Evolutionary conservation across 2,329 filamentous ascomycete species (phyloP), one percentile per base, ranked within the genome.

Genomic region (Metarhizium robertsii): DNA sequence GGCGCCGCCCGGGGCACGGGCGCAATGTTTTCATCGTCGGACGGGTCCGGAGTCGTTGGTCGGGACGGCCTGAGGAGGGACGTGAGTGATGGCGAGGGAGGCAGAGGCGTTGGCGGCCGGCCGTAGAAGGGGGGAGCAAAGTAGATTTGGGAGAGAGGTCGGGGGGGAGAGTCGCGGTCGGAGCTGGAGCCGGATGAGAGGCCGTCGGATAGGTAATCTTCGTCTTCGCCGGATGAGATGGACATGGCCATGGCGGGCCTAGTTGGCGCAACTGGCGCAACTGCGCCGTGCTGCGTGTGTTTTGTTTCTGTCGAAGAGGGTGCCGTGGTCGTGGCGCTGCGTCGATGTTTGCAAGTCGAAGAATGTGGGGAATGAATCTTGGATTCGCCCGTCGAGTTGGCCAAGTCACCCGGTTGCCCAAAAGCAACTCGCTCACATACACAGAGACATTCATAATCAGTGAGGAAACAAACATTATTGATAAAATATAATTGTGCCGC

Each of bases 41-140:
- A 95, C 43, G 86, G 89, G 67, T 96, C 92, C 14, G 94, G 92
- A 0, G 92, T 97, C 2, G 90, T 95, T 1, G 92, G 92, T n/a
- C 92, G 82, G 30, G 90, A 95, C 3, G 90, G 90, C 1, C 92
- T 88, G 7, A 97, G 81, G 20, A 99, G 84, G 13, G 91, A 96
- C 0, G 92, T 97, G 61, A 99, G 75, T 1, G 90, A 95, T 0
- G 94, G 94, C 1, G 91, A 96, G 0, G 92, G 92, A 0, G 94
- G 94, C 0, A 97, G 78, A 3, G 94, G 92, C 2, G 91, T 96
- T 0, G 94, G 94, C n/a, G 94, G 94, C 3, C 92, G 85, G 61
- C 95, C 95, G 77, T 99, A 99, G 77, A 97, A 97, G 16, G 94
- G 94, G 30, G 94, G 94, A 52, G 80, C 80, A 60, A 84, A 83